Base-by-base conservation (phyloP, 352 stramenopile species). In the Nothophytophthora sp. region DNA sequence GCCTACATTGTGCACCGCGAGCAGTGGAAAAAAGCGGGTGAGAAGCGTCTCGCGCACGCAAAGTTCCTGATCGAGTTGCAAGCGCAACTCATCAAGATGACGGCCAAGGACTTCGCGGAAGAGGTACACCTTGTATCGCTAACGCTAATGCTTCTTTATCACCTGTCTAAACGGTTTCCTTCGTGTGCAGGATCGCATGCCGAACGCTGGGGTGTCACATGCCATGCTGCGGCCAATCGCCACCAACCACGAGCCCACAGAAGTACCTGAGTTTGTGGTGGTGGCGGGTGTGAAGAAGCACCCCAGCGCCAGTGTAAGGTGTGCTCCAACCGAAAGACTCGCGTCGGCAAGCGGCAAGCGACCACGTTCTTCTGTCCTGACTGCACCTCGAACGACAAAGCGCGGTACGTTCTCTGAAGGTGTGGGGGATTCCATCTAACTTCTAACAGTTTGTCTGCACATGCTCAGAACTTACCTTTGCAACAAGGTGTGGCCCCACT, bases 1-100 rank as follows among this genome's bases (percentile, higher is more conserved):
- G 30, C 29, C 0, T 70, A 50, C 47, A 53, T 65, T 27, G 35
- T 70, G 5, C 39, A 59, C 28, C 30, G 40, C 1, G 40, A 50
- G n/a, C 20, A 23, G 5, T 19, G 50, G 9, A 39, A 43, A 2
- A 36, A 46, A 4, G 12, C 25, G 22, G 30, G 42, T 0, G 22
- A 63, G 1, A 5, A 16, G 0, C 16, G 33, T 8, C 19, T 42
- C 12, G 35, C 36, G 2, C 51, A 67, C n/a, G 41, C 46, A 1
- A 30, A 47, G 1, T 53, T 54, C 29, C 34, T 66, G 4, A 1
- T 28, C 8, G 41, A 29, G 3, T n/a, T 63, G 22, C 51, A 63
- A 13, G 3, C 19, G 1, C 45, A 59, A 24, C 36, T 63, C 0
- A 41, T 67, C 0, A 18, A 46, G 23, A 9, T 28, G 1, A 48